Evolutionary conservation across 345 rosid genomes (phyloP).

Genomic region (Reutealis trisperma): DNA sequence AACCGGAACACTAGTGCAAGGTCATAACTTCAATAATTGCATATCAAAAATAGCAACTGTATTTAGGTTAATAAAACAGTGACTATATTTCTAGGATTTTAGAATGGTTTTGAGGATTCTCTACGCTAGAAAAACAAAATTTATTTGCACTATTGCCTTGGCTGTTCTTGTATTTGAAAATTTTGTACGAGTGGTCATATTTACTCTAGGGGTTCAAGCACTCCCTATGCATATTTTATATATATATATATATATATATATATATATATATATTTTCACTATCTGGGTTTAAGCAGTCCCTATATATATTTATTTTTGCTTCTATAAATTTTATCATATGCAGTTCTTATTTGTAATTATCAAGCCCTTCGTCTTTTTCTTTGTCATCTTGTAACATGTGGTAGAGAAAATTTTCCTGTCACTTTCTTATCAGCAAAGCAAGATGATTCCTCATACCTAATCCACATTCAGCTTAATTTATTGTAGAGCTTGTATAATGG

Average conservation of each 20-base stretch:
- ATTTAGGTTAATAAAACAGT: neutral
- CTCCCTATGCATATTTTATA: neutral
- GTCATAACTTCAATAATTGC: neutral
- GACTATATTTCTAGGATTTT: neutral
- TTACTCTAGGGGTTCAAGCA: neutral
- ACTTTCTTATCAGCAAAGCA: constrained; percentile 6
- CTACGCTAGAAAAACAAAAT: neutral
- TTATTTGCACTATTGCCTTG: neutral
- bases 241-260: no score
- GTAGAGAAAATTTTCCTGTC: neutral
- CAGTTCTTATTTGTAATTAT: neutral
- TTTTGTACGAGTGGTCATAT: neutral
- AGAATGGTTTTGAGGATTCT: constrained; percentile 1
- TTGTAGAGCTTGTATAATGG: neutral
- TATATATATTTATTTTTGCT: neutral
- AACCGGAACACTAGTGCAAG: neutral
- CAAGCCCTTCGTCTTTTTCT: neutral
- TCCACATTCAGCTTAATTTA: neutral
- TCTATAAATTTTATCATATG: neutral
- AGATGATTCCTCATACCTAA: neutral
- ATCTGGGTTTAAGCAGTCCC: neutral
- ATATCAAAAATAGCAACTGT: neutral
- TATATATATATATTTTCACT: neutral
- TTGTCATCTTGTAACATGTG: neutral
- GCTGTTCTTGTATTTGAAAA: neutral